These are phyloP conservation scores for Flaveria trinervia DNA, from an alignment of 129 eudicot species.

Conservation along the genomic window DNA sequence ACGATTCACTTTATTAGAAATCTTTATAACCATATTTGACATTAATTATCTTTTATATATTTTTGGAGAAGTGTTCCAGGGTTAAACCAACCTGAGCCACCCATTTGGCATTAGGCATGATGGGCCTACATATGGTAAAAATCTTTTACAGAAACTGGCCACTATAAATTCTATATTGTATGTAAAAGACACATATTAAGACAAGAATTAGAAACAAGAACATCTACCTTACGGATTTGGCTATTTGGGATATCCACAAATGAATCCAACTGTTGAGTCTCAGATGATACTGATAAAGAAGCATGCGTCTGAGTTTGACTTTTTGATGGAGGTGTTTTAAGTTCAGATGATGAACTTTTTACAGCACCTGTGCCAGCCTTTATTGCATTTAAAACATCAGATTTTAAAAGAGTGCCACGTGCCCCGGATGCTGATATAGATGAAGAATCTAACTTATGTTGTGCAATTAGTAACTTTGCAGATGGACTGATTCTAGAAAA, in stretches of 20 bases:
- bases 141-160: neutral
- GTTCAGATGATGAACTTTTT: conserved; percentile 46
- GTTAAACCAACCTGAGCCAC: neutral
- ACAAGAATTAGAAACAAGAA: neutral
- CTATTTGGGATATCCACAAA: conserved; percentile 77
- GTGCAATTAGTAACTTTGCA: conserved; percentile 75
- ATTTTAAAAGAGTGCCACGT: conserved; percentile 90
- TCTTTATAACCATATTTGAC: neutral
- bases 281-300: conserved; percentile 46
- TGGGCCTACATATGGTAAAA: neutral
- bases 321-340: conserved; percentile 37
- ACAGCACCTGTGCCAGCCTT: conserved; percentile 73
- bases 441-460: conserved; percentile 80
- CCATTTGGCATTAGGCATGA: neutral
- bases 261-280: conserved; percentile 50
- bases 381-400: conserved; percentile 84
- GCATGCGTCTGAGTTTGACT: conserved; percentile 44
- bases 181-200: neutral
- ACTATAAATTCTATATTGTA: neutral
- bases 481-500: conserved; percentile 89
- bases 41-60: neutral
- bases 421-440: conserved; percentile 77
- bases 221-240: conserved; percentile 92
- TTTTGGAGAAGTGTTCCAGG: neutral
- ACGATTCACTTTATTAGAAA: neutral